These are phyloP conservation scores for Rhizopus stolonifer DNA, from an alignment of 371 early-diverging fungal species.

Conservation along the genomic window DNA sequence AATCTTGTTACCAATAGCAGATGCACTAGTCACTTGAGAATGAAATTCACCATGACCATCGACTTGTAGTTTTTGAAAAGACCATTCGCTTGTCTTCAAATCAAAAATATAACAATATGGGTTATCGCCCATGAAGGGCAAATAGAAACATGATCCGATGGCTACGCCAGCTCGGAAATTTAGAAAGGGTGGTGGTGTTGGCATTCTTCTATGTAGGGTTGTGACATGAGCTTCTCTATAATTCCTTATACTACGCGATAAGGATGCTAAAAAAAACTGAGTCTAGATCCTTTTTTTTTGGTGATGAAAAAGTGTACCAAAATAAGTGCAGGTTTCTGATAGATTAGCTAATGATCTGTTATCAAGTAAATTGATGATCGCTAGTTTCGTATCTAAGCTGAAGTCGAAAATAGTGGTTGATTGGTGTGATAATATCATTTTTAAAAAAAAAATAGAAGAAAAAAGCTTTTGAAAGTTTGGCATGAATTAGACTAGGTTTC, in stretches of 20 bases:
- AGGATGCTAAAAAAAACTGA: too few relatives aligned
- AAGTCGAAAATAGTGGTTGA: too few relatives aligned
- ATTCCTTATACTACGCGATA: constrained; percentile 15
- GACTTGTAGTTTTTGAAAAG: constrained; percentile 9
- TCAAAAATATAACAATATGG: constrained; percentile 29
- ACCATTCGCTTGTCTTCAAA: constrained; percentile 18
- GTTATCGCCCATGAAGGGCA: constrained; percentile 26
- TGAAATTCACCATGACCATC: constrained; percentile 6
- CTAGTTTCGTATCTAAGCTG: too few relatives aligned
- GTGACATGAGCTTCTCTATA: constrained; percentile 14
- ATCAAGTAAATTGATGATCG: too few relatives aligned
- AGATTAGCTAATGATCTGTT: too few relatives aligned
- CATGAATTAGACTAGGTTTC: too few relatives aligned
- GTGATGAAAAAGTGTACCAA: too few relatives aligned
- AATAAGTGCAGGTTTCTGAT: too few relatives aligned
- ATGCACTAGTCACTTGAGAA: constrained; percentile 28
- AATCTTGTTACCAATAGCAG: constrained; percentile 22
- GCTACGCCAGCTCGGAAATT: constrained; percentile 27
- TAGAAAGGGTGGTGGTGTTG: constrained; percentile 16
- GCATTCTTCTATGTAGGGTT: constrained; percentile 5
- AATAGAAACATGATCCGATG: constrained; percentile 22
- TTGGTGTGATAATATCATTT: too few relatives aligned
- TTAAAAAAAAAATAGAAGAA: too few relatives aligned
- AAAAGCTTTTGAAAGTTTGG: too few relatives aligned
- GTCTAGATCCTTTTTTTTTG: too few relatives aligned